Base-by-base conservation (phyloP, 2,329 filamentous ascomycete species). In the Neofusicoccum sp. region DNA sequence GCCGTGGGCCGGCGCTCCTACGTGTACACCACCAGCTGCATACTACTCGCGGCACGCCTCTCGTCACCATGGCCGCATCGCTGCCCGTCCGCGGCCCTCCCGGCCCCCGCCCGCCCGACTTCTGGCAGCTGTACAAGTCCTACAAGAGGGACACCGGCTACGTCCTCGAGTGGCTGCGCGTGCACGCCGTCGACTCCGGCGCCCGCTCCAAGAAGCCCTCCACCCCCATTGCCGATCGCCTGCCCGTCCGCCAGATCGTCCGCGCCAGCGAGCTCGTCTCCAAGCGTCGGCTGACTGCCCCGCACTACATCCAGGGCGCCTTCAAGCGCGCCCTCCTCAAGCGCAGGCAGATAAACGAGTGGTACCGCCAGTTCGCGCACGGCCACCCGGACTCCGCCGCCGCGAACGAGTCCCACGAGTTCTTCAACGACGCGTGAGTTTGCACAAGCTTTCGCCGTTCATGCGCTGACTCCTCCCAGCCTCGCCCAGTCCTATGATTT, bases 321-420 rank as follows among this genome's bases (percentile, higher is more conserved):
- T 56, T 56, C 36, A 56, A 56, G 26, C 51, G 51, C 51, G 33
- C 51, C n/a, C 51, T 56, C 8, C n/a, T 56, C 36, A 56, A 56
- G 51, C 51, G 51, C 38, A 31, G 51, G 11, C 36, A 33, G 51
- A 28, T 56, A 6, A 56, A 41, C 26, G 26, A 56, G 28, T 56
- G 51, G 51, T 56, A 43, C 28, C 26, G 51, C 11, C 51, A 56
- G 24, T 41, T 41, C 9, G 51, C 41, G 9, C 26, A 12, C 3
- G 16, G 28, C 28, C 36, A 56, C 14, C 36, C 38, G 2, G n/a
- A 12, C 5, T 9, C 12, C 8, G 20, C 7, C 4, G 26, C 28
- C 6, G 6, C 4, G 6, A 56, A 56, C 16, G 51, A 56, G n/a
- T 43, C 36, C 14, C 51, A 56, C 28, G 36, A 41, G 26, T 43